phyloP scores from a whole-genome alignment of 2,329 filamentous ascomycete genomes.

The Arthrobotrys pseudoclavata region DNA sequence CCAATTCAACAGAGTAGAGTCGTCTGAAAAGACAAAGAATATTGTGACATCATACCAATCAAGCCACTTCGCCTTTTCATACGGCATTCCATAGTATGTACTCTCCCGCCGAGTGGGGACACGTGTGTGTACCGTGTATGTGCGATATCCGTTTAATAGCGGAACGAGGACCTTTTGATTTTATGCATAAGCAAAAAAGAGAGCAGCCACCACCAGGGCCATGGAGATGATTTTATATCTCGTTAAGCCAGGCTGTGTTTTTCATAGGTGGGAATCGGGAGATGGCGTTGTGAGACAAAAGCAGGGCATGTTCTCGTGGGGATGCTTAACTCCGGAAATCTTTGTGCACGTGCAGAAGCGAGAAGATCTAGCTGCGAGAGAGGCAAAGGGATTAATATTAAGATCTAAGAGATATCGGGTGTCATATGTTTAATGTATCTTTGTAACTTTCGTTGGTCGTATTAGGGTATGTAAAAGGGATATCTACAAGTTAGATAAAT shows the following conservation, averaged over 20 bases:
- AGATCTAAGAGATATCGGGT: not conserved
- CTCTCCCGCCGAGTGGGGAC: too few relatives aligned
- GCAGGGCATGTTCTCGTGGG: not conserved
- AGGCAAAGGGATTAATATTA: not conserved
- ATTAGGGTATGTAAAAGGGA: not conserved
- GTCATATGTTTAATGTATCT: not conserved
- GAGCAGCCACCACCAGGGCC: not conserved
- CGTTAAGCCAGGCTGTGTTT: not conserved
- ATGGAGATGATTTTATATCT: slow-evolving; percentile 18
- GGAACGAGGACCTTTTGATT: not conserved
- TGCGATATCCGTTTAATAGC: not conserved
- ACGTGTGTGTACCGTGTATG: not conserved
- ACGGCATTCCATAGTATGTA: slow-evolving; percentile 1
- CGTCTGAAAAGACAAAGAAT: not conserved
- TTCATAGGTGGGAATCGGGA: not conserved
- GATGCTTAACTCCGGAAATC: slow-evolving; percentile 6
- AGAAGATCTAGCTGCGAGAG: not conserved
- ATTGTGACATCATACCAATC: slow-evolving; percentile 6
- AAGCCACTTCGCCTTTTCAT: slow-evolving; percentile 9
- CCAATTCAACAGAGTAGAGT: too few relatives aligned
- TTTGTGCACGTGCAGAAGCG: not conserved
- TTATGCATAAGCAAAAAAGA: not conserved
- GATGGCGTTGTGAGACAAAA: slow-evolving; percentile 26
- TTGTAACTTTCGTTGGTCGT: not conserved
- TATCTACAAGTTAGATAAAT: slow-evolving; percentile 9